Conservation (phyloP, 192 early-diverging fungal genomes). For the Obelidium mucronatum region DNA sequence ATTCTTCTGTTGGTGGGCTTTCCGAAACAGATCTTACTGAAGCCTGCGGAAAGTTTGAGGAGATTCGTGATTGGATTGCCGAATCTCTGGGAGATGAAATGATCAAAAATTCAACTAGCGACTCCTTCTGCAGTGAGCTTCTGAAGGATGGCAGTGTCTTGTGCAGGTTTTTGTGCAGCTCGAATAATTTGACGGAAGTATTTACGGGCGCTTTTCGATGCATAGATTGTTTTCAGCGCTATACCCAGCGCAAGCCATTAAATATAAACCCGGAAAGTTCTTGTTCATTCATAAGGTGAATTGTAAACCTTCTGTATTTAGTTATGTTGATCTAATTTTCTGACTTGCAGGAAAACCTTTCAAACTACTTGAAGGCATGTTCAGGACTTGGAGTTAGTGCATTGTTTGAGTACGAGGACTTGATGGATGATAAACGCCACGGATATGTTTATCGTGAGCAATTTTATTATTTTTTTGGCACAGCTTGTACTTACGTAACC, state of each 20-base stretch:
- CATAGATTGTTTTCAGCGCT: slow-evolving; percentile 10
- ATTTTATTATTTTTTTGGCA: too few relatives aligned
- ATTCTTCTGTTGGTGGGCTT: background rate
- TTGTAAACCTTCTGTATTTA: background rate
- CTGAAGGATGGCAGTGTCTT: slow-evolving; percentile 32
- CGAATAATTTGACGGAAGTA: too few relatives aligned
- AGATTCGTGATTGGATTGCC: slow-evolving; percentile 27
- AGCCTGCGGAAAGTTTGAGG: slow-evolving; percentile 15
- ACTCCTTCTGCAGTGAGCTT: slow-evolving; percentile 1
- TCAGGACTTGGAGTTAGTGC: background rate
- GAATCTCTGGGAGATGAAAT: background rate
- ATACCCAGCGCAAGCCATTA: slow-evolving; percentile 12
- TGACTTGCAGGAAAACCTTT: slow-evolving; percentile 14
- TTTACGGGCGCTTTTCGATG: too few relatives aligned
- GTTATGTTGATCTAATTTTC: too few relatives aligned
- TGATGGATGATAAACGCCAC: slow-evolving; percentile 13
- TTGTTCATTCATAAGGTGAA: slow-evolving; percentile 33
- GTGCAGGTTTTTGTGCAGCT: slow-evolving; percentile 30
- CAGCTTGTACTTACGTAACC: too few relatives aligned
- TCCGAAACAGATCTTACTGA: slow-evolving; percentile 19
- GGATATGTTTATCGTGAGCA: slow-evolving; percentile 7
- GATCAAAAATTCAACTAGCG: background rate
- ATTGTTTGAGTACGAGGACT: slow-evolving; percentile 33
- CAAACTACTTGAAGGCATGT: slow-evolving; percentile 19
- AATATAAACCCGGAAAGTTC: slow-evolving; percentile 34